Evolutionary conservation across 164 flowering plant species (phyloP).

Genomic region (Berberis thunbergii): DNA sequence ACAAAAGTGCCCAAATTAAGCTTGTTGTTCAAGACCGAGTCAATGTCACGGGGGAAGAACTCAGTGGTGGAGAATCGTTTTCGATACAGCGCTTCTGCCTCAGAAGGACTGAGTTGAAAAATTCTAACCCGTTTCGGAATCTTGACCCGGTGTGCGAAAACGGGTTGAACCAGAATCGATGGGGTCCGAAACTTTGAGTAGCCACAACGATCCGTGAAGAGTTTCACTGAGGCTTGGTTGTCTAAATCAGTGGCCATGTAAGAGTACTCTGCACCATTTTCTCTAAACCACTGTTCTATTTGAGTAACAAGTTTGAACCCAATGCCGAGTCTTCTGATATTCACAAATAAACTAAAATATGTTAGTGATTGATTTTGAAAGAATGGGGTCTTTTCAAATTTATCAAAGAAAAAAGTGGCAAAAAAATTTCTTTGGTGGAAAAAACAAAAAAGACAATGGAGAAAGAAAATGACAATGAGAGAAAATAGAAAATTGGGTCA

Average conservation of each 20-base stretch:
- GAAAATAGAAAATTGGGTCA: too few species aligned
- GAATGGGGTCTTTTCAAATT: not conserved
- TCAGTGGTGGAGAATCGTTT: slow-evolving; percentile 70
- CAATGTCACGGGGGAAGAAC: slow-evolving; percentile 94
- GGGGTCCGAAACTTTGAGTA: slow-evolving; percentile 87
- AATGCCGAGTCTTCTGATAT: slow-evolving; percentile 75
- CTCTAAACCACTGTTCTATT: slow-evolving; percentile 73
- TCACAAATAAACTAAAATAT: slow-evolving; percentile 4
- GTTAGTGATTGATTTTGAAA: not conserved
- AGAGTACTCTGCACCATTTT: slow-evolving; percentile 81
- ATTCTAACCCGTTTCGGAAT: slow-evolving; percentile 33
- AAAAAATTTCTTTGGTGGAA: too few species aligned
- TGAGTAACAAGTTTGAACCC: slow-evolving; percentile 51
- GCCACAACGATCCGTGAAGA: slow-evolving; percentile 73
- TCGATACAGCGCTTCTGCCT: slow-evolving; percentile 78
- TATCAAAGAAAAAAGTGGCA: too few species aligned
- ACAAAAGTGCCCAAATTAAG: slow-evolving; percentile 80
- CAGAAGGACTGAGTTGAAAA: slow-evolving; percentile 38
- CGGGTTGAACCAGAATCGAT: slow-evolving; percentile 82
- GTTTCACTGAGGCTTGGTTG: slow-evolving; percentile 68
- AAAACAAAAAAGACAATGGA: too few species aligned
- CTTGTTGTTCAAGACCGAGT: slow-evolving; percentile 52
- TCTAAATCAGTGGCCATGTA: slow-evolving; percentile 91
- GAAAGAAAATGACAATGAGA: too few species aligned
- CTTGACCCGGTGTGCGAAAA: slow-evolving; percentile 59